These are phyloP conservation scores for Omphalea diandra DNA, from an alignment of 441 rosid species.

Conservation along the genomic window DNA sequence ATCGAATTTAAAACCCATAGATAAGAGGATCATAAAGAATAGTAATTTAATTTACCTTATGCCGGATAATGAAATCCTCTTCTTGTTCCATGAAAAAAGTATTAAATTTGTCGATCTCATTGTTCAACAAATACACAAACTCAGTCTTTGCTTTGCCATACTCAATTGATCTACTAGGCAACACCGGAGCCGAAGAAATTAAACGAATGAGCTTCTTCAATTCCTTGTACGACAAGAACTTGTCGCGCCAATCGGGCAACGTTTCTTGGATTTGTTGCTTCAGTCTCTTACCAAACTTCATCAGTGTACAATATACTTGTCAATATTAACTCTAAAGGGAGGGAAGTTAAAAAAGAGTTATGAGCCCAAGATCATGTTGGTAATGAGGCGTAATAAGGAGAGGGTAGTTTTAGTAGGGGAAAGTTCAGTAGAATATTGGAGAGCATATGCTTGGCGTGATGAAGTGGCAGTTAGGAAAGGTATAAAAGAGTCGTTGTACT, in stretches of 20 bases:
- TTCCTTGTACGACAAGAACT: conserved; percentile 66
- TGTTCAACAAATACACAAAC: conserved; percentile 55
- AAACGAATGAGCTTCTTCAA: conserved; percentile 67
- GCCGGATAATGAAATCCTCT: conserved; percentile 80
- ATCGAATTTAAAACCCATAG: neutral
- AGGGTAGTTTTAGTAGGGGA: neutral
- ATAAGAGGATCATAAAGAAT: neutral
- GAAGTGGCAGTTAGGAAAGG: conserved; percentile 40
- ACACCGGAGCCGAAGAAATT: conserved; percentile 40
- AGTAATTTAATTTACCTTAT: conserved; percentile 39
- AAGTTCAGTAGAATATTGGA: conserved; percentile 41
- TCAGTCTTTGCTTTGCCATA: conserved; percentile 40
- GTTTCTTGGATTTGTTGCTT: conserved; percentile 75
- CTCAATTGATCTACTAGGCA: conserved; percentile 21
- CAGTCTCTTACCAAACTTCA: conserved; percentile 88
- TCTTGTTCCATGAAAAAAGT: conserved; percentile 77
- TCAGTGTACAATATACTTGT: no score
- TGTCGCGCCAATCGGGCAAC: conserved; percentile 78
- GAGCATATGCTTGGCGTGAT: conserved; percentile 72
- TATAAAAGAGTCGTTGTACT: conserved; percentile 32
- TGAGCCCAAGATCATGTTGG: no score
- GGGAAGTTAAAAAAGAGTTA: no score
- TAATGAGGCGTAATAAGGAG: neutral
- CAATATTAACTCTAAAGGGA: no score
- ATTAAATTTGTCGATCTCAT: conserved; percentile 84